Evolutionary conservation across 179 eudicot genomes (phyloP), one percentile per base, ranked within the genome.

Genomic region (Carnegiea gigantea): DNA sequence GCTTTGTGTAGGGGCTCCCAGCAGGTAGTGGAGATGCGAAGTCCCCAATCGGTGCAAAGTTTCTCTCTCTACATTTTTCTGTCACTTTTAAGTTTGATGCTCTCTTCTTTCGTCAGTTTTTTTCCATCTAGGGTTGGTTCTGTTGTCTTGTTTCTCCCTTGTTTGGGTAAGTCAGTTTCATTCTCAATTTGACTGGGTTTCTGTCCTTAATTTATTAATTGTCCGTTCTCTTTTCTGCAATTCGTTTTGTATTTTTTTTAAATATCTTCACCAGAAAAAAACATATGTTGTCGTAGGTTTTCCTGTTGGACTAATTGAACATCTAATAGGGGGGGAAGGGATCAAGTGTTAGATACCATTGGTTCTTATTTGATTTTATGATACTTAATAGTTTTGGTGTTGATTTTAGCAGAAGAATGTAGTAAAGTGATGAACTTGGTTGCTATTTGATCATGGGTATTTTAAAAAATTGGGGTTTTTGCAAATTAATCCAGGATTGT

Each of bases 1-100:
- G 84, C 80, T 85, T 85, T 85, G 85, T 75, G 59, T 76, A 21
- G 82, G 79, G 87, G 87, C 87, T 65, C 87, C 87, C 87, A 85
- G 83, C 71, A 9, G 12, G 0, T 28, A 28, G 60, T 64, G 84
- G 78, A 62, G 82, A 78, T 78, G 77, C 46, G 80, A 64, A 73
- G 54, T 74, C 84, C 44, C 82, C 84, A 85, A 82, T 82, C n/a
- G n/a, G n/a, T 78, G 4, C 70, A 18, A 24, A 17, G 2, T 77
- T 12, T 77, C 67, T 46, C 30, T 28, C 30, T 28, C 72, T 28
- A 28, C 28, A 43, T 62, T 5, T 43, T 24, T 70, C 15, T 53
- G 4, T 53, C 30, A 28, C 30, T 28, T 28, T 28, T 28, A 28
- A 28, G 30, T 28, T 71, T 80, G 38, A 10, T 11, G 70, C 54